phyloP scores from a whole-genome alignment of 108 stramenopile species.

The Parmales sp. region DNA sequence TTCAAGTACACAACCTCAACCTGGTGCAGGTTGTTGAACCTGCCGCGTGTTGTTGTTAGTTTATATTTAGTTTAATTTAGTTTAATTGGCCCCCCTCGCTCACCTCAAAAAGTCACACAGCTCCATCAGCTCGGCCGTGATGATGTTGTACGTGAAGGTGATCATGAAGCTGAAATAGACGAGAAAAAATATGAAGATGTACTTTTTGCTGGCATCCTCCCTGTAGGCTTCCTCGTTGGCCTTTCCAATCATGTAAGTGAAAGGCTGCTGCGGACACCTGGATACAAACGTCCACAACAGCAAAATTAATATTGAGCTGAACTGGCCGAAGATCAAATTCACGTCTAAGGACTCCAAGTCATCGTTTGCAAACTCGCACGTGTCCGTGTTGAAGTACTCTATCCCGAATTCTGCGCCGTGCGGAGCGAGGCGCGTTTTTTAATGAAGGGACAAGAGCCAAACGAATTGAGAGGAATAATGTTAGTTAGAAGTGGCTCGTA shows the following conservation, averaged over 20 bases:
- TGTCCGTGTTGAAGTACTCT: background rate
- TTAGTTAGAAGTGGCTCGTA: too few relatives aligned
- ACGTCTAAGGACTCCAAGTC: background rate
- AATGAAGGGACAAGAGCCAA: too few relatives aligned
- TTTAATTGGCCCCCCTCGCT: too few relatives aligned
- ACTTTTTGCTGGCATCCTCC: background rate
- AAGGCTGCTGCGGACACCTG: background rate
- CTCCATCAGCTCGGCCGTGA: conserved; percentile 1
- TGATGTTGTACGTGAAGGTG: background rate
- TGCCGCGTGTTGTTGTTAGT: too few relatives aligned
- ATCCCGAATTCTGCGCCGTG: background rate
- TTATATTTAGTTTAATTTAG: too few relatives aligned
- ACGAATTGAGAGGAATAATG: too few relatives aligned
- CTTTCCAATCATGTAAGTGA: background rate
- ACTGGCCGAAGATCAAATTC: background rate
- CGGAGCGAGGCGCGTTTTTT: too few relatives aligned
- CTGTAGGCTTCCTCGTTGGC: background rate
- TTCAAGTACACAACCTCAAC: background rate
- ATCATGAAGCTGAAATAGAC: background rate
- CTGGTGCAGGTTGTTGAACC: conserved; percentile 9
- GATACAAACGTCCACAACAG: background rate
- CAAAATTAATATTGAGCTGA: background rate
- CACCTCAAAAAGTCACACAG: background rate
- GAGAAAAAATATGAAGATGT: background rate
- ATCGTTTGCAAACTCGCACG: background rate